A percentile compares a stretch with the other conserved stretches of the same genome.
These are phyloP conservation scores for Microthyrium microscopicum DNA, from an alignment of 2,329 filamentous ascomycete genomes.

Conservation along the genomic window DNA sequence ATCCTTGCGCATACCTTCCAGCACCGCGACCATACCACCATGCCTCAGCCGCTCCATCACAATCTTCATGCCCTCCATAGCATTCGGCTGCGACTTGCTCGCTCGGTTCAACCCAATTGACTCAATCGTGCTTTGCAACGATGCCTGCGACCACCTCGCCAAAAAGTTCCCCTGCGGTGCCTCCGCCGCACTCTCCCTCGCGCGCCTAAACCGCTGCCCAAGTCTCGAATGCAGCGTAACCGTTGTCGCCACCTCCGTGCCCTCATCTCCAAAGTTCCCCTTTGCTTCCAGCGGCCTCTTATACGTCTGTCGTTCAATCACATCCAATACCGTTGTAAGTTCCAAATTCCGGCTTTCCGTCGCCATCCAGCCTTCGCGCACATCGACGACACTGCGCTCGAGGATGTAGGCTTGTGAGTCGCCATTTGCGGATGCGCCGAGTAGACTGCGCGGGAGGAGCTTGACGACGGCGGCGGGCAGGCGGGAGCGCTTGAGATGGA, in stretches of 20 bases:
- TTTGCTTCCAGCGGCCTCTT: too few species aligned
- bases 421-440: conserved; percentile 39
- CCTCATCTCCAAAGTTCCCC: conserved; percentile 18
- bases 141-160: conserved; percentile 46
- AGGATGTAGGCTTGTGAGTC: conserved; percentile 67
- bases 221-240: conserved; percentile 58
- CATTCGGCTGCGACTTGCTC: conserved; percentile 61
- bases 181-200: conserved; percentile 26
- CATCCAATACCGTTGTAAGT: conserved; percentile 63
- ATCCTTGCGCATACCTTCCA: conserved; percentile 48
- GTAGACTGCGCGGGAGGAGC: conserved; percentile 51
- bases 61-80: conserved; percentile 67
- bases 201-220: conserved; percentile 45
- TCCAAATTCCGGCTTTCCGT: conserved; percentile 70
- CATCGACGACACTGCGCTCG: conserved; percentile 63
- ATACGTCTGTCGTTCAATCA: conserved; percentile 57
- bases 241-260: conserved; percentile 55
- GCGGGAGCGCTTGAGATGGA: conserved; percentile 69
- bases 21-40: conserved; percentile 50
- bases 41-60: conserved; percentile 55
- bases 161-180: conserved; percentile 38
- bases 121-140: conserved; percentile 68
- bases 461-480: conserved; percentile 60
- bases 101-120: conserved; percentile 62
- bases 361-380: conserved; percentile 67